Evolutionary conservation across 2,329 filamentous ascomycete species (phyloP), one percentile per base, ranked within the genome.

Genomic region (Emericellopsis atlantica): DNA sequence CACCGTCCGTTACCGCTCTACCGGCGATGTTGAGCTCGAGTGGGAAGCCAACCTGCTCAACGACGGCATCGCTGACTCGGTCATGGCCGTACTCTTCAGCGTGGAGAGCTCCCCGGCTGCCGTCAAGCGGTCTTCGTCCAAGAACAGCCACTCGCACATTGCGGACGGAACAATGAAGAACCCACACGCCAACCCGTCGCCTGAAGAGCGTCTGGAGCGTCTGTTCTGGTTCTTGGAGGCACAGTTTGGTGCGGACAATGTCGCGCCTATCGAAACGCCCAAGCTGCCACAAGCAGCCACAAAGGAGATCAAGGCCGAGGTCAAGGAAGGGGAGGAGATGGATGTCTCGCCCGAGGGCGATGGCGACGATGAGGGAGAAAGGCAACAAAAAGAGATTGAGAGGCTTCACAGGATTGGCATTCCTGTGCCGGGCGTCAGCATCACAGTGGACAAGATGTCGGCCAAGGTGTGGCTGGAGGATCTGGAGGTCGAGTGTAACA

Each of bases 31-130:
- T 6, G 88, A 93, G 57, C 69, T 96, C 3, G 88, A 95, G 61
- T 98, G 92, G 92, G 90, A 96, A 58, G 92, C 89, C 43, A 98
- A 96, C 57, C 84, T 95, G 66, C 81, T 95, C 54, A 98, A 96
- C 58, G 92, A 98, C 55, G 86, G 88, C 45, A 93, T 98, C 53
- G 92, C 92, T n/a, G 92, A 98, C 61, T 88, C 92, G 14, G 84
- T 96, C 41, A 86, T 96, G 71, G 88, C 88, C 1, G 87, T 95
- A 3, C 72, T 98, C 10, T 79, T 95, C 51, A 89, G 84, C 0
- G 85, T 95, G 18, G 92, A 98, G 62, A 93, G 83, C 60, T 94
- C 85, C 41, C 92, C 90, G 5, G 92, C 92, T 12, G 90, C 92
- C 11, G 90, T 98, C 39, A 93, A 92, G 63, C 84, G 87, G 32